phyloP scores from a whole-genome alignment of 1,284 basidiomycete genomes.

The Albatrellus sp. region DNA sequence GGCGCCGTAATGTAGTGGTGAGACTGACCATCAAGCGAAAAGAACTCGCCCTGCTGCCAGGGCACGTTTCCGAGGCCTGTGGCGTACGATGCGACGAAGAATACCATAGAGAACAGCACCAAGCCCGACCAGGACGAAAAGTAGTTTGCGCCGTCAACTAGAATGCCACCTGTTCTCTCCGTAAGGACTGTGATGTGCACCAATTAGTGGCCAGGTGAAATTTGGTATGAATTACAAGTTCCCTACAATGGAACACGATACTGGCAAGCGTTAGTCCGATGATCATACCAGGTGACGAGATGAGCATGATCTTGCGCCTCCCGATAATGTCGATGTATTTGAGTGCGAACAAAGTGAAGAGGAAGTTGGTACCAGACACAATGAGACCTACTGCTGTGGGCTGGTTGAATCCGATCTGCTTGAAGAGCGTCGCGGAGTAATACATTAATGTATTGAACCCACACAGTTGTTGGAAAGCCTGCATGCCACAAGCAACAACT shows the following conservation, averaged over 20 bases:
- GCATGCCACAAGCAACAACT: slow-evolving; percentile 71
- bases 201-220: too few relatives aligned
- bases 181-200: too few relatives aligned
- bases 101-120: slow-evolving; percentile 74
- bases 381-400: slow-evolving; percentile 72
- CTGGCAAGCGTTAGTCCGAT: slow-evolving; percentile 60
- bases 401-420: slow-evolving; percentile 72
- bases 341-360: slow-evolving; percentile 77
- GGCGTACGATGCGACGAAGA: slow-evolving; percentile 77
- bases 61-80: slow-evolving; percentile 71
- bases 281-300: slow-evolving; percentile 72
- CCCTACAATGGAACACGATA: slow-evolving; percentile 67
- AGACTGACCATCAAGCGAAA: slow-evolving; percentile 52
- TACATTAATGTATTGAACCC: slow-evolving; percentile 40
- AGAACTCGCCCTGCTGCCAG: slow-evolving; percentile 82
- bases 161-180: slow-evolving; percentile 46
- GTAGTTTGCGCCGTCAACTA: slow-evolving; percentile 55
- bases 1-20: background rate
- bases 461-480: slow-evolving; percentile 74
- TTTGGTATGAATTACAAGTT: too few relatives aligned
- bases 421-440: slow-evolving; percentile 54
- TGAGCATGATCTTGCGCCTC: slow-evolving; percentile 65
- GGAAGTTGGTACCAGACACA: slow-evolving; percentile 69
- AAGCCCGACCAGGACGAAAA: slow-evolving; percentile 52
- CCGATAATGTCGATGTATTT: slow-evolving; percentile 77